Conservation (phyloP, 306 rosid species). For the Acmispon strigosus region DNA sequence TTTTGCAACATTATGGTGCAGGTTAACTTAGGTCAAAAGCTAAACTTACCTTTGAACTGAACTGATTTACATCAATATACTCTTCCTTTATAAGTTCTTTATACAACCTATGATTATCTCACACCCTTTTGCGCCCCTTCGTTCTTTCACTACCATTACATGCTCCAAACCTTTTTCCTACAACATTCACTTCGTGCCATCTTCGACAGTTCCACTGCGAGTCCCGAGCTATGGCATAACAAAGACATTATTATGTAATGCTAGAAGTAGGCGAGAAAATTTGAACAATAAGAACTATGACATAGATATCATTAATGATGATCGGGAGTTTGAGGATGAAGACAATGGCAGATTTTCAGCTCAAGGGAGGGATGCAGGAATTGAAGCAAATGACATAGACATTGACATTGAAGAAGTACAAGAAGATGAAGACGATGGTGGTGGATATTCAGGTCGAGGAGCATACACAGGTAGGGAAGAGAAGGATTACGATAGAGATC, state of each 20-base stretch:
- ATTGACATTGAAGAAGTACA: constrained; percentile 15
- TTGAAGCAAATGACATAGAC: constrained; percentile 32
- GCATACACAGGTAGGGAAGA: constrained; percentile 40
- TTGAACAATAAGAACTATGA: constrained; percentile 25
- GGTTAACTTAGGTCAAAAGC: constrained; percentile 14
- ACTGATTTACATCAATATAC: neutral
- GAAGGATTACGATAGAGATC: constrained; percentile 66
- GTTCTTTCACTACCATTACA: constrained; percentile 21
- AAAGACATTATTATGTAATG: neutral
- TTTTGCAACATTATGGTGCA: constrained; percentile 10
- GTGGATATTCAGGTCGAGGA: constrained; percentile 30
- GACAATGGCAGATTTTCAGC: constrained; percentile 22
- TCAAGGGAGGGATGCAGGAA: constrained; percentile 25
- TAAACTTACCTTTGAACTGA: neutral
- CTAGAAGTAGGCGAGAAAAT: constrained; percentile 17
- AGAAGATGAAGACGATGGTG: constrained; percentile 18
- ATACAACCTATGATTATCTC: constrained; percentile 36
- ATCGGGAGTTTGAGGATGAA: constrained; percentile 20
- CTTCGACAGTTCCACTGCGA: neutral
- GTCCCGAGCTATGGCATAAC: neutral
- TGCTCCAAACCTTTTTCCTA: constrained; percentile 20
- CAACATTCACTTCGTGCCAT: constrained; percentile 13
- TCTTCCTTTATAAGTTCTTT: neutral
- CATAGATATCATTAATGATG: constrained; percentile 25
- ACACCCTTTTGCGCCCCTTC: constrained; percentile 22